Evolutionary conservation across 2,329 filamentous ascomycete species (phyloP).

Genomic region (Cryphonectria carpinicola): DNA sequence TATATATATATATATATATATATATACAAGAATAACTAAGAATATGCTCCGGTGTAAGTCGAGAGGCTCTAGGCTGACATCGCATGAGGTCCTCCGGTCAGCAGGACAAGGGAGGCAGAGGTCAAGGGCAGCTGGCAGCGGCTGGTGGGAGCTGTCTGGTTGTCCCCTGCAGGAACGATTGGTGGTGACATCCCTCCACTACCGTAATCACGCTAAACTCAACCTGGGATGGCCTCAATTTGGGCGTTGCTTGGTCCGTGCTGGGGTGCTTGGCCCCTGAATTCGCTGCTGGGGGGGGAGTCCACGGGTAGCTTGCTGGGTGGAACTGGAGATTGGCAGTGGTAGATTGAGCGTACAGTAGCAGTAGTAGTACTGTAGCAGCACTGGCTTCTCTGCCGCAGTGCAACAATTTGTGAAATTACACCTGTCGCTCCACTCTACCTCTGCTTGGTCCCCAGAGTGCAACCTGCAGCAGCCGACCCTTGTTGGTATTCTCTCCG

Average conservation of each 20-base stretch:
- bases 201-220: constrained; percentile 13
- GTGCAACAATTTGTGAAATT: constrained; percentile 27
- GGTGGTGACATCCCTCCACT: not conserved
- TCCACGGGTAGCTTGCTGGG: constrained; percentile 1
- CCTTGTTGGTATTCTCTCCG: constrained; percentile 27
- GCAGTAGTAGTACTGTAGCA: not conserved
- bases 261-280: constrained; percentile 14
- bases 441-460: constrained; percentile 11
- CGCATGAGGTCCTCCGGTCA: not conserved
- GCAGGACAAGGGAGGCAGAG: not conserved
- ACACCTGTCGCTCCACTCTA: constrained; percentile 27
- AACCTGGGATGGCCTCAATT: constrained; percentile 11
- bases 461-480: constrained; percentile 19
- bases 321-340: constrained; percentile 9
- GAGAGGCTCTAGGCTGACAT: not conserved
- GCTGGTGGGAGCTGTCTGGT: not conserved
- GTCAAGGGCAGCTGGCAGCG: constrained; percentile 14
- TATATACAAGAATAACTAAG: not conserved
- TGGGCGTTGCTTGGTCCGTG: constrained; percentile 10
- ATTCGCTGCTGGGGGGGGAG: not conserved
- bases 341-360: not conserved
- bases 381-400: no score
- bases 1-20: not conserved
- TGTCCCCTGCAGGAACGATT: not conserved
- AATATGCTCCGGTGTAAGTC: not conserved